A percentile compares a stretch with the other conserved stretches of the same genome.
These are phyloP conservation scores for Hymenoscyphus repandus DNA, from an alignment of 2,329 filamentous ascomycete genomes.

Conservation along the genomic window DNA sequence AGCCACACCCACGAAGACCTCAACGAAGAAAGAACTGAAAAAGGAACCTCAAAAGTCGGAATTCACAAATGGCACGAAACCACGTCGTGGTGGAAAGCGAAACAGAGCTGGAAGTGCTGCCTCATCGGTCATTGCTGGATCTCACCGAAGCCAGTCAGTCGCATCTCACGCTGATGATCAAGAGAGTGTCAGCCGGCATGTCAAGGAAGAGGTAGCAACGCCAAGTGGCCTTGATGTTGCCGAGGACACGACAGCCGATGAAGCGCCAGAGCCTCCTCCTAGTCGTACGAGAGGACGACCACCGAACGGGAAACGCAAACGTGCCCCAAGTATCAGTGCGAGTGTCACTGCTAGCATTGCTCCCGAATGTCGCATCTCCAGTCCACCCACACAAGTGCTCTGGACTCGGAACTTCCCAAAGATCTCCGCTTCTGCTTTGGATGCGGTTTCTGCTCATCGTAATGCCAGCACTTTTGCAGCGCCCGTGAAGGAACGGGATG, in stretches of 20 bases:
- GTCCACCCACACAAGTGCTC: conserved; percentile 62
- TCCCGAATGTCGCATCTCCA: conserved; percentile 26
- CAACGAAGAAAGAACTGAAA: conserved; percentile 14
- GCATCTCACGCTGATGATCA: conserved; percentile 43
- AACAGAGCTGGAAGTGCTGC: conserved; percentile 25
- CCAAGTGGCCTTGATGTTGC: conserved; percentile 49
- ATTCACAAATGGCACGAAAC: conserved; percentile 10
- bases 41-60: conserved; percentile 8
- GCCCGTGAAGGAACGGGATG: conserved; percentile 68
- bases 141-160: conserved; percentile 38
- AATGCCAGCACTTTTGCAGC: conserved; percentile 76
- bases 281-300: conserved; percentile 20
- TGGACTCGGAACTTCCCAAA: conserved; percentile 73
- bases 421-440: conserved; percentile 66
- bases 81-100: conserved; percentile 13
- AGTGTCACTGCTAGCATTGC: conserved; percentile 36
- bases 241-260: conserved; percentile 53
- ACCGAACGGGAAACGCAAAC: conserved; percentile 49
- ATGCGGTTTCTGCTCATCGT: conserved; percentile 71
- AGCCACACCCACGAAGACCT: conserved; percentile 3
- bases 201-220: conserved; percentile 57
- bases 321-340: conserved; percentile 32
- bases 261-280: conserved; percentile 34
- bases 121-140: conserved; percentile 29
- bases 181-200: conserved; percentile 33